A percentile compares a stretch with the other conserved stretches of the same genome.
These are phyloP conservation scores for Talaromyces sp. DNA, from an alignment of 2,329 filamentous ascomycete genomes.

Conservation along the genomic window DNA sequence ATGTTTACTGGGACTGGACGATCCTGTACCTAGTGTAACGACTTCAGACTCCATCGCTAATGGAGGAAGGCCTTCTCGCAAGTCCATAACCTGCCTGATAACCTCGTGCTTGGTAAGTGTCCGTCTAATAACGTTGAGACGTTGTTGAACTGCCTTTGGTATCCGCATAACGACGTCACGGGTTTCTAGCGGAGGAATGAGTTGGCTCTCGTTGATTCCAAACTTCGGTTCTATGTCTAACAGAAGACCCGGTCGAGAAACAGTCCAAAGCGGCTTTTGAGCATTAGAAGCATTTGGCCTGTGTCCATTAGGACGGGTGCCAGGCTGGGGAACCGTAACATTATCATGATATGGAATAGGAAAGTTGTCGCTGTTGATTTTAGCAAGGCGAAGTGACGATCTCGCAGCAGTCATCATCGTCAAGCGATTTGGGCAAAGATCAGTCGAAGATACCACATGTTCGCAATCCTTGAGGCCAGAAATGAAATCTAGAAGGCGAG, in stretches of 20 bases:
- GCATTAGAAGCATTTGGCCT: constrained; percentile 9
- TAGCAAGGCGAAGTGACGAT: constrained; percentile 63
- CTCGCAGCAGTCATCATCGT: constrained; percentile 61
- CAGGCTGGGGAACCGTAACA: constrained; percentile 38
- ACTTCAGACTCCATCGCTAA: constrained; percentile 69
- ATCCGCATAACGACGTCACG: constrained; percentile 17
- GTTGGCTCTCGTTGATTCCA: constrained; percentile 27
- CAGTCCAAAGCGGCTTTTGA: constrained; percentile 1
- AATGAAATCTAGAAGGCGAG: constrained; percentile 65
- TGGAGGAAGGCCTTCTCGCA: constrained; percentile 59
- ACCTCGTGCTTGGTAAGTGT: constrained; percentile 27
- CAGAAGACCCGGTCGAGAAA: constrained; percentile 12
- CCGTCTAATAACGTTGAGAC: constrained; percentile 24
- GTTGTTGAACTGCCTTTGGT: constrained; percentile 27
- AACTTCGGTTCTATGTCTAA: constrained; percentile 42
- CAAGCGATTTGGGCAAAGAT: constrained; percentile 70
- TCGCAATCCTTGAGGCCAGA: constrained; percentile 54
- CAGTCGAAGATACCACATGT: constrained; percentile 72
- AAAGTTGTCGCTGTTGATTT: constrained; percentile 70
- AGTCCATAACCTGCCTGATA: constrained; percentile 34
- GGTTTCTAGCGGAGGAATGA: constrained; percentile 26
- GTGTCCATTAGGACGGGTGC: constrained; percentile 18
- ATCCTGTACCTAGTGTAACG: constrained; percentile 84
- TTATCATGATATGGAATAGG: constrained; percentile 63
- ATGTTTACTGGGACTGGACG: constrained; percentile 83